Percentiles rank a stretch among this genome's conserved stretches.
Conservation (phyloP, 148 eudicot genomes). For the Heliosperma pusillum region DNA sequence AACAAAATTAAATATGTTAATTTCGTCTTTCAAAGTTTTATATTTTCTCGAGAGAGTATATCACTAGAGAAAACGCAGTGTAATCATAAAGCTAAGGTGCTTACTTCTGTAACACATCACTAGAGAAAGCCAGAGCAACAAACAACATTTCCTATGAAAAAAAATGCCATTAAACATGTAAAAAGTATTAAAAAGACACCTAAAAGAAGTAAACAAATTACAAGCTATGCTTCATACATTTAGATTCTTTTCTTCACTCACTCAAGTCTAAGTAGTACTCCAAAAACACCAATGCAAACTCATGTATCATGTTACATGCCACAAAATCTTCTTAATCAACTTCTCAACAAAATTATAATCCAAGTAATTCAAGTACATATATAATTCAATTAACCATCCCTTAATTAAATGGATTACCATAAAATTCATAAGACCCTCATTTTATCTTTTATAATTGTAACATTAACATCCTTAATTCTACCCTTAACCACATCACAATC, state of each 20-base stretch:
- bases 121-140: background rate
- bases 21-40: no score
- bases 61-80: background rate
- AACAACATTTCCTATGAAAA: background rate
- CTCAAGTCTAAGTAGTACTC: background rate
- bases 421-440: background rate
- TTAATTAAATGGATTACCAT: conserved; percentile 8
- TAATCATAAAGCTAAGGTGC: conserved; percentile 11
- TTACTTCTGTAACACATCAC: conserved; percentile 6
- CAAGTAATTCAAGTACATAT: no score
- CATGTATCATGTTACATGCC: background rate
- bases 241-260: conserved; percentile 18
- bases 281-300: background rate
- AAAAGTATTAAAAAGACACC: conserved; percentile 2
- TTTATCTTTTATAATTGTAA: conserved; percentile 6
- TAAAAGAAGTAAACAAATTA: background rate
- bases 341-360: background rate
- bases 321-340: background rate
- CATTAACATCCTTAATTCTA: conserved; percentile 9
- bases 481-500: conserved; percentile 46
- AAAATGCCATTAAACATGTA: background rate
- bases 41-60: no score
- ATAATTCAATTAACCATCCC: background rate
- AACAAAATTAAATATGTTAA: no score
- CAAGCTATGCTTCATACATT: conserved; percentile 1